These are phyloP conservation scores for Trichoderma sp. DNA, from an alignment of 2,329 filamentous ascomycete species.

Conservation along the genomic window DNA sequence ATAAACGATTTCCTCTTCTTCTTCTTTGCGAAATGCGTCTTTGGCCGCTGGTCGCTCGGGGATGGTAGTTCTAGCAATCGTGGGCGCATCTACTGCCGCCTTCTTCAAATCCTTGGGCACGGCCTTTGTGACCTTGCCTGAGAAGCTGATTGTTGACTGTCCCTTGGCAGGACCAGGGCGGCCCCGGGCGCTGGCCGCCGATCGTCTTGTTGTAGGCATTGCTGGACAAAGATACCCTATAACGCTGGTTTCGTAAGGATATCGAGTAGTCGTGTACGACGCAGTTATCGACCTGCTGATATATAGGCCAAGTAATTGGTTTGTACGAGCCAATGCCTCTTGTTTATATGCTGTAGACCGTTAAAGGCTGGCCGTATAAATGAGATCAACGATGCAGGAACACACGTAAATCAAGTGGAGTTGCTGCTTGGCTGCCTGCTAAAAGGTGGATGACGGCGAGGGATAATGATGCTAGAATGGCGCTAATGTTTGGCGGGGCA, in stretches of 20 bases:
- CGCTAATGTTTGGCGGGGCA: constrained; percentile 53
- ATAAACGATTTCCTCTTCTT: constrained; percentile 13
- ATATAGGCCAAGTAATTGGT: neutral
- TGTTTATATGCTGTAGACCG: neutral
- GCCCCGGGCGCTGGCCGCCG: constrained; percentile 43
- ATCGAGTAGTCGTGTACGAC: neutral
- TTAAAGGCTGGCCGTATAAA: neutral
- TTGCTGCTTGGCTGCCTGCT: constrained; percentile 6
- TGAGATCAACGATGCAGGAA: constrained; percentile 2
- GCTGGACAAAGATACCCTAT: constrained; percentile 26
- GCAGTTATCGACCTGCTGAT: neutral
- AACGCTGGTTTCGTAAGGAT: neutral
- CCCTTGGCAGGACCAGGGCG: constrained; percentile 44
- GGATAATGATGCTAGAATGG: neutral
- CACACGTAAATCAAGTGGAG: constrained; percentile 6
- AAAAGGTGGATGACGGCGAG: neutral
- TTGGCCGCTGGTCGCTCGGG: constrained; percentile 30
- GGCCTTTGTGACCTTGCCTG: constrained; percentile 58
- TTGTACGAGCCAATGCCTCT: neutral
- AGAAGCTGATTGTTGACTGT: constrained; percentile 61
- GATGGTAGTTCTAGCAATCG: constrained; percentile 41
- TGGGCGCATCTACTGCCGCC: constrained; percentile 38
- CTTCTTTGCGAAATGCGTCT: constrained; percentile 22
- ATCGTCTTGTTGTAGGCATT: constrained; percentile 55
- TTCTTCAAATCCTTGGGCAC: constrained; percentile 52